A percentile compares a stretch with the other conserved stretches of the same genome.
phyloP scores from a whole-genome alignment of 768 basidiomycete genomes.

The Rossbeevera mucosa region DNA sequence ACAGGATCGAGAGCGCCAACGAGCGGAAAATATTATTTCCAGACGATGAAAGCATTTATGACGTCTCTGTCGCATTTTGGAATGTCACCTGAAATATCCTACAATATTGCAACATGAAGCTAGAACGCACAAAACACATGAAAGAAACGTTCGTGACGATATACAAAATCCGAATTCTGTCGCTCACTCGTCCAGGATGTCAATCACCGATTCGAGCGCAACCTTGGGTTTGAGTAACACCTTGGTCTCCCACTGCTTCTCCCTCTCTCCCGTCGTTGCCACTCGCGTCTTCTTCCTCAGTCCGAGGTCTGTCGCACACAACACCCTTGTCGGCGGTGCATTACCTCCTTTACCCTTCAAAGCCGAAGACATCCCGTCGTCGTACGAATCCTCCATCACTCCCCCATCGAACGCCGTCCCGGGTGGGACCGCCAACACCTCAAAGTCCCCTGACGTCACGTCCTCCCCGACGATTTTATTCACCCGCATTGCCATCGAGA shows the following conservation, averaged over 20 bases:
- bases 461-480: conserved; percentile 36
- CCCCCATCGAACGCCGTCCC: conserved; percentile 21
- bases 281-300: conserved; percentile 29
- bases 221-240: conserved; percentile 37
- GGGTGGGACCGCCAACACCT: conserved; percentile 26
- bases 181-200: conserved; percentile 31
- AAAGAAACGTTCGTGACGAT: neutral
- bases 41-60: no score
- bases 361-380: conserved; percentile 18
- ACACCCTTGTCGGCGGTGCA: conserved; percentile 16
- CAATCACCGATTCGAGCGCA: conserved; percentile 34
- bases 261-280: conserved; percentile 23
- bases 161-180: neutral
- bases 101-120: no score
- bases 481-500: conserved; percentile 43
- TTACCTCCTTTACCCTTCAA: conserved; percentile 1
- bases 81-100: no score
- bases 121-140: no score
- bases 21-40: no score
- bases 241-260: conserved; percentile 30
- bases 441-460: conserved; percentile 30
- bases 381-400: conserved; percentile 32
- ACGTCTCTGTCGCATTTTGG: no score
- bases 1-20: no score
- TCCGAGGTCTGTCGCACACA: conserved; percentile 38